Conservation (phyloP, 148 eudicot genomes). For the Hydrangea macrophylla region DNA sequence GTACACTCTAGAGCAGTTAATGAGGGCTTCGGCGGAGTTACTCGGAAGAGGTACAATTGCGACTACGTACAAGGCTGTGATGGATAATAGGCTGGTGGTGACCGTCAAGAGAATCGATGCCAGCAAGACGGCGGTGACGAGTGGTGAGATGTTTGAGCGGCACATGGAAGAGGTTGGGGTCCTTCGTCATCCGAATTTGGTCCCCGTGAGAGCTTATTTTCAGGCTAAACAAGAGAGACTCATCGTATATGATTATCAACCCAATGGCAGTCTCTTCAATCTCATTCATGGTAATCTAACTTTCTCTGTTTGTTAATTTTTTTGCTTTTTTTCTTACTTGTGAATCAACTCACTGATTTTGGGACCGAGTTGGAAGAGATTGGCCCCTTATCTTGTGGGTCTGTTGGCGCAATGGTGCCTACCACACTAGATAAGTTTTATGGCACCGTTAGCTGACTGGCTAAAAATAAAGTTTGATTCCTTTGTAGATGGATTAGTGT, state of each 20-base stretch:
- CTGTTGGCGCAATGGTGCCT: too few relatives aligned
- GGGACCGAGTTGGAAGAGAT: not conserved
- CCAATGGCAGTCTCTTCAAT: conserved; percentile 86
- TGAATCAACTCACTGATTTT: not conserved
- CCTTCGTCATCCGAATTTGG: conserved; percentile 80
- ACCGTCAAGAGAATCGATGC: conserved; percentile 83
- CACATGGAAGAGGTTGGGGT: conserved; percentile 67
- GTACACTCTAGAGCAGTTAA: conserved; percentile 64
- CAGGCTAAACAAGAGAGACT: conserved; percentile 77
- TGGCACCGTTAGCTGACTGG: too few relatives aligned
- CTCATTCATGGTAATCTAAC: conserved; percentile 65
- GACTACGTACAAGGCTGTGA: conserved; percentile 77
- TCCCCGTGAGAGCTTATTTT: conserved; percentile 72
- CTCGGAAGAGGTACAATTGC: conserved; percentile 81
- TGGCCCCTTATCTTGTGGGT: too few relatives aligned
- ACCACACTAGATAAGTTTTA: too few relatives aligned
- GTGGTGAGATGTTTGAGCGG: conserved; percentile 51
- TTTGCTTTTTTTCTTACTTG: not conserved
- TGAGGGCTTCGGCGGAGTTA: conserved; percentile 91
- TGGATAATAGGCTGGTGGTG: conserved; percentile 53
- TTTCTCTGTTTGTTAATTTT: not conserved
- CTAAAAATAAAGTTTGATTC: too few relatives aligned
- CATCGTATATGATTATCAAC: conserved; percentile 70
- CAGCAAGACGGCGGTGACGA: conserved; percentile 41
- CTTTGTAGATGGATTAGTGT: too few relatives aligned